phyloP scores from a whole-genome alignment of 1,284 basidiomycete genomes.

The Tremellales sp. region DNA sequence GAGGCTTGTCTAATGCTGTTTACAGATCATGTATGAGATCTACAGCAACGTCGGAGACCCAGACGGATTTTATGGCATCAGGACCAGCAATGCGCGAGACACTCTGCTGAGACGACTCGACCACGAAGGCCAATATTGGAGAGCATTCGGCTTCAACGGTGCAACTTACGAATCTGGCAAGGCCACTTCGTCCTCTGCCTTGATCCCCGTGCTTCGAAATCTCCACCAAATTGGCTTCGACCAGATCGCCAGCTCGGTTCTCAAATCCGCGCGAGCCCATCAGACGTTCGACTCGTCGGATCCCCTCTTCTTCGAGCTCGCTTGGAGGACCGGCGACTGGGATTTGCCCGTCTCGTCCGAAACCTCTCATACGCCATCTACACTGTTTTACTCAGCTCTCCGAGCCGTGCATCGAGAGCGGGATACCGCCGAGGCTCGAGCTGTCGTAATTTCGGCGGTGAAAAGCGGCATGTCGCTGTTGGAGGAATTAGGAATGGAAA shows the following conservation, averaged over 20 bases:
- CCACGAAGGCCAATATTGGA: constrained; percentile 88
- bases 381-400: constrained; percentile 69
- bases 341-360: constrained; percentile 65
- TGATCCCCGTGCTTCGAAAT: constrained; percentile 61
- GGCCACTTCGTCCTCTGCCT: not conserved
- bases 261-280: constrained; percentile 18
- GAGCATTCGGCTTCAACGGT: constrained; percentile 84
- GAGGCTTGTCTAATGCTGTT: constrained; percentile 49
- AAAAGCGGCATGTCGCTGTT: constrained; percentile 64
- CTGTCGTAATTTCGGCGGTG: constrained; percentile 55
- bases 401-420: constrained; percentile 72
- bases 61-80: constrained; percentile 94
- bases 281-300: constrained; percentile 45
- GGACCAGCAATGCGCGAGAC: constrained; percentile 65
- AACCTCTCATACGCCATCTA: constrained; percentile 47
- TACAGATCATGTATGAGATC: constrained; percentile 75
- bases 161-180: constrained; percentile 67
- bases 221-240: constrained; percentile 87
- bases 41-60: constrained; percentile 95
- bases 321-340: constrained; percentile 89
- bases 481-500: constrained; percentile 64
- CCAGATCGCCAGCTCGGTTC: constrained; percentile 58
- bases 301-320: constrained; percentile 67
- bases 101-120: constrained; percentile 80
- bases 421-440: constrained; percentile 54